Evolutionary conservation across 1,139 yeast genomes (phyloP), one percentile per base, ranked within the genome.

Genomic region (Pichia sp.): DNA sequence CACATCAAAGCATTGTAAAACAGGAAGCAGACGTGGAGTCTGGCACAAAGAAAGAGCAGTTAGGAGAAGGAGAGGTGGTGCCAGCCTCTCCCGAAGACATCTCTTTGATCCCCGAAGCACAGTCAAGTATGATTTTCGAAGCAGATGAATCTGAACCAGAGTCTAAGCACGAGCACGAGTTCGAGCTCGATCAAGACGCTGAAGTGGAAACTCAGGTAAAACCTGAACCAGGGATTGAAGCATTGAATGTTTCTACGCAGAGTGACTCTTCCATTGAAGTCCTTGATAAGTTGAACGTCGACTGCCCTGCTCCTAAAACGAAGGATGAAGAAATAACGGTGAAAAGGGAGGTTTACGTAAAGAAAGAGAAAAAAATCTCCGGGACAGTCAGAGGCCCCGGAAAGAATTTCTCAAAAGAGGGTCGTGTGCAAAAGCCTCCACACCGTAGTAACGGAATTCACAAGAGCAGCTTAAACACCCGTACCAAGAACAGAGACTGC

Each of bases 101-200:
- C 10, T 18, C 37, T 10, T 39, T 28, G 22, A 28, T 31, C 22
- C 25, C 28, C 5, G 40, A 26, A 30, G 47, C 47, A 44, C 48
- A 46, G 26, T 46, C 48, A 12, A 46, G 48, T 18, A 46, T 46
- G 48, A 16, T 25, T 1, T 21, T n/a, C 12, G 44, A 36, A 6
- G 18, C 3, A 5, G 26, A 21, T 3, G 42, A 26, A n/a, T 28
- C 45, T n/a, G 16, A 42, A 23, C n/a, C 45, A 12, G 44, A 41
- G 21, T n/a, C 31, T 30, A n/a, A 41, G 43, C 9, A 22, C 13
- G 8, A 18, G 21, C 9, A 18, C 21, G 37, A 42, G 21, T 26
- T 21, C 8, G 37, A 19, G 18, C 8, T 4, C 4, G 28, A 41
- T n/a, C 9, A 12, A 12, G 44, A 41, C 6, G 9, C 26, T 6